Percentiles rank a stretch among this genome's conserved stretches.
These are phyloP conservation scores for Ilyonectria destructans DNA, from an alignment of 2,329 filamentous ascomycete species.

Conservation along the genomic window DNA sequence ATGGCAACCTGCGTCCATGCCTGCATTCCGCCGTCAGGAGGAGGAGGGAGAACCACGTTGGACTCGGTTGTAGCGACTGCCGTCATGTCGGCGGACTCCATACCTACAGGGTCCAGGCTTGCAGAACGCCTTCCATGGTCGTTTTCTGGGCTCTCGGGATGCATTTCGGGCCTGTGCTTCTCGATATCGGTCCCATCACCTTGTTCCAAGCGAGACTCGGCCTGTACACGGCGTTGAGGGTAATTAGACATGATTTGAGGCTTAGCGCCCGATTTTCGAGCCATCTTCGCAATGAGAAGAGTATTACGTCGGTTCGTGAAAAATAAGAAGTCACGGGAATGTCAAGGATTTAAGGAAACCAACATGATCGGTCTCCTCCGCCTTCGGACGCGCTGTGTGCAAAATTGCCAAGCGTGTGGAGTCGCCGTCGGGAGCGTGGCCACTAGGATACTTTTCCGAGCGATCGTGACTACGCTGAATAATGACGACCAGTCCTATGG, in stretches of 20 bases:
- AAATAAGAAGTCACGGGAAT: slow-evolving; percentile 22
- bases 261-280: background rate
- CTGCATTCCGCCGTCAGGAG: slow-evolving; percentile 48
- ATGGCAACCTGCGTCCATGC: slow-evolving; percentile 58
- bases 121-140: slow-evolving; percentile 4
- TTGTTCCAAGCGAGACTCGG: background rate
- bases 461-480: slow-evolving; percentile 27
- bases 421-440: slow-evolving; percentile 13
- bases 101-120: slow-evolving; percentile 4
- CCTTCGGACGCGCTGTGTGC: slow-evolving; percentile 23
- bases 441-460: slow-evolving; percentile 33
- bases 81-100: slow-evolving; percentile 16
- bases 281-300: background rate
- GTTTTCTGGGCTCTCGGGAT: background rate
- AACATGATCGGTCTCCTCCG: slow-evolving; percentile 11
- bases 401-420: slow-evolving; percentile 21
- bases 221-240: background rate
- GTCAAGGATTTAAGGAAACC: slow-evolving; percentile 32
- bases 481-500: slow-evolving; percentile 15
- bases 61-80: slow-evolving; percentile 22
- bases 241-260: slow-evolving; percentile 3
- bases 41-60: slow-evolving; percentile 29
- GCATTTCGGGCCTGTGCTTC: slow-evolving; percentile 3
- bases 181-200: slow-evolving; percentile 6
- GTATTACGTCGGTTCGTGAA: background rate